Evolutionary conservation across 1,284 basidiomycete genomes (phyloP), one percentile per base, ranked within the genome.

Genomic region (Bondarzewia mesenterica): DNA sequence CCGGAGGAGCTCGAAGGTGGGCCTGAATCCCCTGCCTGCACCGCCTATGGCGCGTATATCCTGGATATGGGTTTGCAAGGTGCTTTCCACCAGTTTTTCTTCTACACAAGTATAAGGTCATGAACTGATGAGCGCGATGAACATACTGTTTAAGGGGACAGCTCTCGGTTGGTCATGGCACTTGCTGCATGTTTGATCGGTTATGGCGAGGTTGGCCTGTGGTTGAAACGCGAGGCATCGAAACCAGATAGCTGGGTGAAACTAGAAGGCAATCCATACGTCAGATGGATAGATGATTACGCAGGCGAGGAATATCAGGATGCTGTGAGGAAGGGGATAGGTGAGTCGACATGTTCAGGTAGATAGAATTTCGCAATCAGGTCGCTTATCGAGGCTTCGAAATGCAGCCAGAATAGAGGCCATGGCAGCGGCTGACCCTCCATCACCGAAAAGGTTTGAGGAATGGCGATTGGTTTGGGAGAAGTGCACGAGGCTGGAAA

Each of bases 161-260:
- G 80, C 12, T 77, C 82, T 23, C 84, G 82, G 52, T 68, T 94
- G 10, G 66, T 89, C 20, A 83, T 96, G 62, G 89, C 90, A 0
- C 77, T 94, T 2, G 80, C 86, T 15, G 85, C 89, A 4, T 98
- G 94, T 63, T 71, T 96, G 12, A 68, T 96, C 0, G 94, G 94
- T 0, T 98, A 97, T 60, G 94, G 92, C n/a, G 90, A 96, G 63
- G 89, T 95, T 0, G 94, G 93, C 0, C 68, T 90, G 37, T 94
- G 80, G 85, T 68, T 89, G 42, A 77, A 76, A 63, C 75, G 70
- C 44, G 73, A 84, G 52, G 73, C 81, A 1, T 57, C 61, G 18
- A 61, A 63, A 26, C 71, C 73, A 1, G 63, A 72, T 32, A 71
- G 67, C 38, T 78, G 80, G 72, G 78, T 85, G 2, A 64, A 71